Evolutionary conservation across 768 basidiomycete species (phyloP), one percentile per base, ranked within the genome.

Genomic region (Mrakia frigida): DNA sequence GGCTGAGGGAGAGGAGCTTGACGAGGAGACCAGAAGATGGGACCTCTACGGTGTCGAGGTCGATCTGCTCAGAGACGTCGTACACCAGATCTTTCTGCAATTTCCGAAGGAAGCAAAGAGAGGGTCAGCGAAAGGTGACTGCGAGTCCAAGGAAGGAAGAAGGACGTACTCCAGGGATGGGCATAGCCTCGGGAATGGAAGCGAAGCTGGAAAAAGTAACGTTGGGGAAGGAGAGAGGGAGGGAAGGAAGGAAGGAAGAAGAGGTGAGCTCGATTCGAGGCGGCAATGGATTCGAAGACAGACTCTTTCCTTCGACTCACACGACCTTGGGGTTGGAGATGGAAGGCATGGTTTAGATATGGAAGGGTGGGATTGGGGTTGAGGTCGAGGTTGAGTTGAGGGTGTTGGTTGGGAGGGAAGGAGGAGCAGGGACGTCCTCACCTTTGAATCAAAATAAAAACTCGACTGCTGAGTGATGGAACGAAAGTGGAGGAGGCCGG

Each of bases 1-100:
- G 80, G 23, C 85, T 85, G 23, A 88, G 78, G 7, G 83, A 84
- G 23, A 89, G 84, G 0, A 85, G 85, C 81, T 89, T 89, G 79
- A 88, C 63, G 11, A 89, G 79, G 74, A 88, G 79, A 14, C 60
- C 37, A 0, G 87, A 86, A 0, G 81, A 59, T 88, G 80, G 1
- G 85, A 80, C 16, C 16, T 50, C 46, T 0, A 84, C 85, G 39
- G 79, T 85, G 25, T 88, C 86, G 28, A 86, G 79, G 78, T 89
- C 88, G 79, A 89, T 88, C 0, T 82, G 85, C 73, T 85, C 80
- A n/a, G 68, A 33, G 6, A 75, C 82, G 75, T 88, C 87, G 76
- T 87, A 85, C 0, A 85, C 79, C 3, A 85, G 85, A 7, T 86
- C 87, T 79, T 86, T 61, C 69, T 75, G 31, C 4, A 4, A 33